These are phyloP conservation scores for Venturiaceae sp. DNA, from an alignment of 2,329 filamentous ascomycete species.

Conservation along the genomic window DNA sequence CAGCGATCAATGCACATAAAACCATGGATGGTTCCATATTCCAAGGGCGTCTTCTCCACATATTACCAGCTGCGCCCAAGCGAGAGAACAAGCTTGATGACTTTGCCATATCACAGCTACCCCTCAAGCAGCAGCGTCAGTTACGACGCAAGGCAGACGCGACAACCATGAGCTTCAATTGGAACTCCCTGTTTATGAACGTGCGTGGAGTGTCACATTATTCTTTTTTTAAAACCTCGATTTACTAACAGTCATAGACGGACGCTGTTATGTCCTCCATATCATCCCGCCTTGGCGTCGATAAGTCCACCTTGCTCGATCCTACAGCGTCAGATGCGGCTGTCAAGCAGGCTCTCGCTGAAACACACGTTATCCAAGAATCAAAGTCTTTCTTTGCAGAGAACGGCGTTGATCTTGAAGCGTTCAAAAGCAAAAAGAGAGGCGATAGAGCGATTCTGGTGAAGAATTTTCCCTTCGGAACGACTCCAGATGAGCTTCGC, in stretches of 20 bases:
- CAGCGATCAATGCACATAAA: constrained; percentile 70
- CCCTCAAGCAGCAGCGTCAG: constrained; percentile 87
- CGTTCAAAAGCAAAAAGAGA: constrained; percentile 76
- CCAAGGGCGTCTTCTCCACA: constrained; percentile 84
- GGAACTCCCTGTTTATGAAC: constrained; percentile 99
- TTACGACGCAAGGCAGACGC: constrained; percentile 79
- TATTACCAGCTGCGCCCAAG: constrained; percentile 76
- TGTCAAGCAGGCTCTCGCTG: constrained; percentile 92
- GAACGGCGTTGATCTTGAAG: constrained; percentile 83
- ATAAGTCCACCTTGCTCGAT: constrained; percentile 85
- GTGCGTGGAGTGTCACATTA: constrained; percentile 34
- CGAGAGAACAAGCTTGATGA: constrained; percentile 77
- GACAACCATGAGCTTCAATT: constrained; percentile 73
- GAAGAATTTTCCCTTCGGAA: constrained; percentile 88
- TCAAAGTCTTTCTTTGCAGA: constrained; percentile 84
- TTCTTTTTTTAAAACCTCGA: not conserved
- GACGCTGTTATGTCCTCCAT: constrained; percentile 90
- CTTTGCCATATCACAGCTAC: constrained; percentile 79
- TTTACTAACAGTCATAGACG: constrained; percentile 23
- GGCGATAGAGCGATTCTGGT: constrained; percentile 83
- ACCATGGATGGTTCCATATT: constrained; percentile 76
- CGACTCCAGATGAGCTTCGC: constrained; percentile 67
- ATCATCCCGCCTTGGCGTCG: constrained; percentile 75
- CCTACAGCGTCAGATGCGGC: constrained; percentile 92
- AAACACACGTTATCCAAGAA: constrained; percentile 93